phyloP scores from a whole-genome alignment of 345 rosid species.

The Euclidium syriacum region DNA sequence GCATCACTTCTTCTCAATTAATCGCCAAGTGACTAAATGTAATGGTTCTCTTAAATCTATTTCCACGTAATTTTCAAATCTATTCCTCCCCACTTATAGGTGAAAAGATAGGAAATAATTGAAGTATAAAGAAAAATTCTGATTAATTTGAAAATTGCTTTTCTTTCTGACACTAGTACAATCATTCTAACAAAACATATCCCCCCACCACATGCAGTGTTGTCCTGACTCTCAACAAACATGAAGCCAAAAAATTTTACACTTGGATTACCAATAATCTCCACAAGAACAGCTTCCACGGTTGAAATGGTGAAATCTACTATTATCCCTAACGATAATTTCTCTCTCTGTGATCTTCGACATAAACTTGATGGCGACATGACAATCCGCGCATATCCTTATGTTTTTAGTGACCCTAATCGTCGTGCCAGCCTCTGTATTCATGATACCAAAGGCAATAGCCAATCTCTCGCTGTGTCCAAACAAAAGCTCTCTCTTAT shows the following conservation, averaged over 20 bases:
- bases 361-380: slow-evolving; percentile 53
- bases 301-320: slow-evolving; percentile 71
- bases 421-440: slow-evolving; percentile 56
- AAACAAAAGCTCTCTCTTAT: slow-evolving; percentile 49
- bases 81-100: no score
- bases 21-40: no score
- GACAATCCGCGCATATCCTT: slow-evolving; percentile 63
- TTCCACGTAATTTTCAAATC: no score
- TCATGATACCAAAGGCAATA: slow-evolving; percentile 63
- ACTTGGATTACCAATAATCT: slow-evolving; percentile 60
- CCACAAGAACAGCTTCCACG: slow-evolving; percentile 69
- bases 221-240: neutral
- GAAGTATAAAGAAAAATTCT: no score
- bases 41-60: no score
- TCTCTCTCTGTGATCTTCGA: slow-evolving; percentile 63
- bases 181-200: neutral
- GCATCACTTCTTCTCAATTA: no score
- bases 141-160: no score
- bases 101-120: no score
- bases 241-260: neutral
- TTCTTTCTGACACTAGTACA: neutral
- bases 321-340: slow-evolving; percentile 67
- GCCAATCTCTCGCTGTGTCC: slow-evolving; percentile 75
- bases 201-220: neutral
- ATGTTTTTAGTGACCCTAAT: slow-evolving; percentile 70